A percentile compares a stretch with the other conserved stretches of the same genome.
Evolutionary conservation across 2,329 filamentous ascomycete species (phyloP).

Genomic region (Ceratocystis diversiconidia): DNA sequence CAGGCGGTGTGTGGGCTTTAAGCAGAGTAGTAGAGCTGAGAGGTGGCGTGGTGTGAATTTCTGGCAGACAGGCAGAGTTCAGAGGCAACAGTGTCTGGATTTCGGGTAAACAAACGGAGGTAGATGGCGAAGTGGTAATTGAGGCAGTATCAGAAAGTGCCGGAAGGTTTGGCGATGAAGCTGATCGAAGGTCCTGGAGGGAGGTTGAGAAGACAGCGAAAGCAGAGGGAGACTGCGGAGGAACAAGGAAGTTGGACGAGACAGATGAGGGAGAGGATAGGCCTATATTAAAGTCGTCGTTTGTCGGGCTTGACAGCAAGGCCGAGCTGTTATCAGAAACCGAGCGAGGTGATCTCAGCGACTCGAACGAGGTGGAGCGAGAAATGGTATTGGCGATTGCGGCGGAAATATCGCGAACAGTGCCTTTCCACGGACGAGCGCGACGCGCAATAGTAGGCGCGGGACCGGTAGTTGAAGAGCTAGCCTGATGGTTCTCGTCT

Average conservation of each 20-base stretch:
- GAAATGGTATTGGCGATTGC: constrained; percentile 14
- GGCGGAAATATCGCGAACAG: constrained; percentile 32
- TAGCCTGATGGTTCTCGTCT: constrained; percentile 50
- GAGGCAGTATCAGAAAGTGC: neutral
- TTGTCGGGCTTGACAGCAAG: constrained; percentile 21
- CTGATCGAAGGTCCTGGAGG: constrained; percentile 9
- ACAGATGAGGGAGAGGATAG: constrained; percentile 11
- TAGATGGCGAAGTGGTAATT: neutral
- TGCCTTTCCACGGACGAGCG: constrained; percentile 59
- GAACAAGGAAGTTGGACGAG: constrained; percentile 19
- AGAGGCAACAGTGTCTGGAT: neutral
- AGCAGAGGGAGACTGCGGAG: constrained; percentile 23
- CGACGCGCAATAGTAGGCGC: constrained; percentile 39
- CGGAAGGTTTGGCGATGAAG: neutral
- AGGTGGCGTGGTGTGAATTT: neutral
- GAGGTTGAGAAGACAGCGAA: constrained; percentile 17
- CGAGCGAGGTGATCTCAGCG: constrained; percentile 18
- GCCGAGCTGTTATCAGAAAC: constrained; percentile 20
- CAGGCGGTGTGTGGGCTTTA: constrained; percentile 36
- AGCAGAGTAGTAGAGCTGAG: constrained; percentile 29
- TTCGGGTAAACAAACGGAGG: neutral
- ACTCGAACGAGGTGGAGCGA: constrained; percentile 15
- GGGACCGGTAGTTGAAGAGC: constrained; percentile 31
- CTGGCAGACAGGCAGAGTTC: neutral
- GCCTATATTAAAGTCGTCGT: constrained; percentile 18